Conservation (phyloP, 2,329 filamentous ascomycete genomes). For the Dactylonectria estremocensis region DNA sequence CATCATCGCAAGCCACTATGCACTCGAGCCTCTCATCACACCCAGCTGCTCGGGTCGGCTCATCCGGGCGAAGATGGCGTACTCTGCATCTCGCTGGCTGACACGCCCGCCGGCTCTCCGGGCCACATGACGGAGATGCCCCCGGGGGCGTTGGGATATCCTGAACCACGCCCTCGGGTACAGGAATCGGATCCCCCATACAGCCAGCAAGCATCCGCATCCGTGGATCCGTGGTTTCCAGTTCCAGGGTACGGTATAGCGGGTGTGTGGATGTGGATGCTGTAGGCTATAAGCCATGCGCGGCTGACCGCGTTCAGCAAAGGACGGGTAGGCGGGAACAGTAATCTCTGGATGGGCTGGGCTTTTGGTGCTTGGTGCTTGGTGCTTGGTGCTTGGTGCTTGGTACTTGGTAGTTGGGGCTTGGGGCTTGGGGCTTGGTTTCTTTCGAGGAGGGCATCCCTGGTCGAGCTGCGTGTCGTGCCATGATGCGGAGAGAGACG, state of each 20-base stretch:
- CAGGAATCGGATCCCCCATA: constrained; percentile 24
- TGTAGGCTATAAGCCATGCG: constrained; percentile 38
- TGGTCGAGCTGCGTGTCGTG: constrained; percentile 37
- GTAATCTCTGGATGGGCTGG: constrained; percentile 7
- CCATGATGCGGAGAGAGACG: constrained; percentile 33
- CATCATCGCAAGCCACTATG: constrained; percentile 30
- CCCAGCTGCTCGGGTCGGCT: constrained; percentile 28
- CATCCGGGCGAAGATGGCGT: constrained; percentile 23
- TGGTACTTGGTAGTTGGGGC: too few species aligned
- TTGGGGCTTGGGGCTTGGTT: constrained; percentile 4
- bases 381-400: too few species aligned
- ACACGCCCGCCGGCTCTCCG: constrained; percentile 1
- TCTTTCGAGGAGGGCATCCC: constrained; percentile 28
- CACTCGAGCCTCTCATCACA: constrained; percentile 16
- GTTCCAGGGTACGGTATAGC: constrained; percentile 7
- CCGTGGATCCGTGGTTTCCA: constrained; percentile 29
- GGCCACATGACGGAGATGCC: constrained; percentile 28
- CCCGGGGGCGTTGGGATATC: constrained; percentile 24
- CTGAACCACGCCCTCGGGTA: constrained; percentile 34
- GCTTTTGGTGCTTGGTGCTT: background rate
- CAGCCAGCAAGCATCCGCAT: constrained; percentile 15
- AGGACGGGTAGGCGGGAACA: constrained; percentile 33
- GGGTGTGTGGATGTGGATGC: constrained; percentile 31
- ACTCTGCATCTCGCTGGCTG: background rate
- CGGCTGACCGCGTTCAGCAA: constrained; percentile 42